Percentiles rank a stretch among this genome's conserved stretches.
These are phyloP conservation scores for Berkeleyomyces rouxiae DNA, from an alignment of 2,329 filamentous ascomycete species.

Conservation along the genomic window DNA sequence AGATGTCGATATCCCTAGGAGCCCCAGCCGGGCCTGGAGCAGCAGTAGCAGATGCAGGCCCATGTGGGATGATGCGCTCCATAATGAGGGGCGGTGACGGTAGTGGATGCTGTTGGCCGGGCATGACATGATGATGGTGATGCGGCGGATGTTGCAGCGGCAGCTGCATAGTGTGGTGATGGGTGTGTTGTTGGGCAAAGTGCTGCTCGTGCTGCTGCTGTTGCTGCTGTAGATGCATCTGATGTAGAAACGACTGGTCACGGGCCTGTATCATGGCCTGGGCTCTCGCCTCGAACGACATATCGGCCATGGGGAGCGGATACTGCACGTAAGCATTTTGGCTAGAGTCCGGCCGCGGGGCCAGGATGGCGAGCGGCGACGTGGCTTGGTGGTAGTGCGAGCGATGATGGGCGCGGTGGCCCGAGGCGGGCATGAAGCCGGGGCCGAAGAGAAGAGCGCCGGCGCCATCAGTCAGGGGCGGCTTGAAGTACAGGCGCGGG, in stretches of 20 bases:
- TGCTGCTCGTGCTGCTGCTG: neutral
- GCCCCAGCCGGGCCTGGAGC: neutral
- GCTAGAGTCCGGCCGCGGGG: slow-evolving; percentile 1
- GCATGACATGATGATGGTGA: neutral
- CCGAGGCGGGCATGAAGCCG: neutral
- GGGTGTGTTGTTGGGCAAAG: neutral
- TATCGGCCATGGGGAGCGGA: neutral
- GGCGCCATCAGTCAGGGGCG: slow-evolving; percentile 32
- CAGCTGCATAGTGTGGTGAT: neutral
- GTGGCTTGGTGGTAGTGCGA: slow-evolving; percentile 26
- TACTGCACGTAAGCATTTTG: neutral
- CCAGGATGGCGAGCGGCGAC: neutral
- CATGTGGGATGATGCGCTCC: neutral
- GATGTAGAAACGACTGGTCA: neutral
- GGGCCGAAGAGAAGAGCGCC: slow-evolving; percentile 27
- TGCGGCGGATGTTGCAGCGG: neutral
- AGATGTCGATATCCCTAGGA: neutral
- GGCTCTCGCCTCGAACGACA: neutral
- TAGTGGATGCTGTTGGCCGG: neutral
- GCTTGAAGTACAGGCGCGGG: slow-evolving; percentile 65
- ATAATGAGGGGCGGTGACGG: neutral
- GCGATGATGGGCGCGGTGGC: slow-evolving; percentile 23
- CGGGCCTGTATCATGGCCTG: neutral
- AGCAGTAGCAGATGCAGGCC: neutral
- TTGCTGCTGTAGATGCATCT: neutral